These are phyloP conservation scores for Alopecurus myosuroides DNA, from an alignment of 176 grass and related monocot genomes.

Conservation along the genomic window DNA sequence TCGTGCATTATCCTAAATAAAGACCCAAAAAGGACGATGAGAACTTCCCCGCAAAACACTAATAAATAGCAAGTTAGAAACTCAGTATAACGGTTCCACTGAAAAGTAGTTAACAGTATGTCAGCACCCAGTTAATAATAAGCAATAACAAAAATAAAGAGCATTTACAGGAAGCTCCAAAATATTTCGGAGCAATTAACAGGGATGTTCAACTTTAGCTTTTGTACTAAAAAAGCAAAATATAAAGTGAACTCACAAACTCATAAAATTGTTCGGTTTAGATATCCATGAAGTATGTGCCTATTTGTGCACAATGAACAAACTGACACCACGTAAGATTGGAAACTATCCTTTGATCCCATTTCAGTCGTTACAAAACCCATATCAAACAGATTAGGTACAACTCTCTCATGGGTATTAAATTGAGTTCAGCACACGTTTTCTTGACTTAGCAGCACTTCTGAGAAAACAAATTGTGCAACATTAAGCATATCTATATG, in stretches of 20 bases:
- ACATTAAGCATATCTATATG: neutral
- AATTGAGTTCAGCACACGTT: neutral
- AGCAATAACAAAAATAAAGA: neutral
- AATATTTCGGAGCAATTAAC: neutral
- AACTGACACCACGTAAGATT: neutral
- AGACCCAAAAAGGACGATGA: conserved; percentile 5
- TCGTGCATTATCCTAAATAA: conserved; percentile 26
- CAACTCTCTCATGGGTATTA: neutral
- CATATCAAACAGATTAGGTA: neutral
- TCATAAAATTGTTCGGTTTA: neutral
- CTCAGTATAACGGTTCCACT: neutral
- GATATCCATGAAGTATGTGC: neutral
- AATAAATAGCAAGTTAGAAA: neutral
- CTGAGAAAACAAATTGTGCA: neutral
- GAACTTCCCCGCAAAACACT: neutral
- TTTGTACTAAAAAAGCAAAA: neutral
- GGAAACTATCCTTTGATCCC: neutral
- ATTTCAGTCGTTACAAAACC: neutral
- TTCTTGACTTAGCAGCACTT: neutral
- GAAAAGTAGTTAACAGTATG: neutral
- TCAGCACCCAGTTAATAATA: neutral
- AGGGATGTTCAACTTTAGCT: neutral
- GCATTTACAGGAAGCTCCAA: neutral
- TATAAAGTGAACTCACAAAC: neutral
- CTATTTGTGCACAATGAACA: neutral